Conservation (phyloP, 352 stramenopile genomes). For the Globisporangium heterothallicum region DNA sequence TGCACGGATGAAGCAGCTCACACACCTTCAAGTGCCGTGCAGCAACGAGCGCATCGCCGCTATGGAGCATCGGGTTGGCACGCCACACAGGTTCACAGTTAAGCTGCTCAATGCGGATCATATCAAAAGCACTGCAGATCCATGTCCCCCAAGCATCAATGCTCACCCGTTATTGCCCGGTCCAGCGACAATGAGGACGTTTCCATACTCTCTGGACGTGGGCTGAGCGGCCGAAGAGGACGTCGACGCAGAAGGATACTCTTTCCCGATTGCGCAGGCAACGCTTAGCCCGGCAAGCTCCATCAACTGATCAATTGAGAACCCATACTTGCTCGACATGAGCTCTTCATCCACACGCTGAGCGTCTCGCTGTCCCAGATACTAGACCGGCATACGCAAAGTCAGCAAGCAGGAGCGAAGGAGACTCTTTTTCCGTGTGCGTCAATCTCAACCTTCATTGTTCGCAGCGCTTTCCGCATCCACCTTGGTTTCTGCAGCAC, state of each 20-base stretch:
- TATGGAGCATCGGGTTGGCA: conserved; percentile 14
- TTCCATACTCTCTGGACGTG: conserved; percentile 13
- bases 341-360: conserved; percentile 88
- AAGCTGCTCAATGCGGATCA: no score
- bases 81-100: no score
- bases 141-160: no score
- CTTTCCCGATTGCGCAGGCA: conserved; percentile 84
- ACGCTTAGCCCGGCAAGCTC: conserved; percentile 97
- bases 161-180: conserved; percentile 97
- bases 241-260: conserved; percentile 26
- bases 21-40: conserved; percentile 92
- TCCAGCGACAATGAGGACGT: conserved; percentile 92
- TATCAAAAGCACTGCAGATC: no score
- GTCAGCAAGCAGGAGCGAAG: background rate
- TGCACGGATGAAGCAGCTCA: background rate
- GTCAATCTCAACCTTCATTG: conserved; percentile 7
- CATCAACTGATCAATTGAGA: conserved; percentile 98
- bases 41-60: conserved; percentile 97
- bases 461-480: conserved; percentile 4
- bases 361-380: conserved; percentile 61
- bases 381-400: conserved; percentile 26
- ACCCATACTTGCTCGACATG: conserved; percentile 83
- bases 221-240: background rate
- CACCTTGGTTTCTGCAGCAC: background rate
- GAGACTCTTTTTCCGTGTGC: no score